Base-by-base conservation (phyloP, 768 basidiomycete species). In the Clitopilus hobsonii region DNA sequence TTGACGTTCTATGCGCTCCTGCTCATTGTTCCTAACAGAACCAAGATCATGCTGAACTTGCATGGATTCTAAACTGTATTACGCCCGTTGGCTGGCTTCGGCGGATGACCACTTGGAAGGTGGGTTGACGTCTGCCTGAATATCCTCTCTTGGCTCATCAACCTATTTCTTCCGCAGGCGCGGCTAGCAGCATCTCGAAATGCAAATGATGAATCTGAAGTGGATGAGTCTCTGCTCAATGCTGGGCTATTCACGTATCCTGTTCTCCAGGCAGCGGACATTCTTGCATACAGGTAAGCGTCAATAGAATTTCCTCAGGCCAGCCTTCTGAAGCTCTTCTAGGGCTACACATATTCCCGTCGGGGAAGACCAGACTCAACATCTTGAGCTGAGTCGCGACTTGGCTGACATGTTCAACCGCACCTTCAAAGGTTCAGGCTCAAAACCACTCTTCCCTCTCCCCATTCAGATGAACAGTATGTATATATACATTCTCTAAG, bases 91-190 rank as follows among this genome's bases (percentile, higher is more conserved):
- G 93, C 8, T 85, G 84, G 60, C 71, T 98, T 8, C 82, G 85
- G 36, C 71, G 94, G 38, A 97, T 98, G 96, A 98, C 94, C 3
- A 94, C 92, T 0, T 98, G 95, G 94, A 98, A 98, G 83, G 93
- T 90, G 56, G 25, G 74, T 57, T 14, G 14, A 29, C 11, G 27
- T 18, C 5, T 8, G n/a, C 29, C 18, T 18, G 20, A 23, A 54
- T 57, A 18, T 24, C 3, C 8, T 16, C 45, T 26, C 24, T 45
- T n/a, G n/a, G n/a, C n/a, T n/a, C n/a, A 55, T 26, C 30, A 54
- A 57, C 29, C 6, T 51, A 30, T 16, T n/a, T 32, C 30, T 28
- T 28, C 50, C 11, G 11, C 62, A 94, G 92, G 82, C 88, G 8
- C 84, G 89, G 56, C 72, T 95, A 3, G 89, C 87, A 10, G 78